These are phyloP conservation scores for Phytophthora megakarya DNA, from an alignment of 352 stramenopile species.

Conservation along the genomic window DNA sequence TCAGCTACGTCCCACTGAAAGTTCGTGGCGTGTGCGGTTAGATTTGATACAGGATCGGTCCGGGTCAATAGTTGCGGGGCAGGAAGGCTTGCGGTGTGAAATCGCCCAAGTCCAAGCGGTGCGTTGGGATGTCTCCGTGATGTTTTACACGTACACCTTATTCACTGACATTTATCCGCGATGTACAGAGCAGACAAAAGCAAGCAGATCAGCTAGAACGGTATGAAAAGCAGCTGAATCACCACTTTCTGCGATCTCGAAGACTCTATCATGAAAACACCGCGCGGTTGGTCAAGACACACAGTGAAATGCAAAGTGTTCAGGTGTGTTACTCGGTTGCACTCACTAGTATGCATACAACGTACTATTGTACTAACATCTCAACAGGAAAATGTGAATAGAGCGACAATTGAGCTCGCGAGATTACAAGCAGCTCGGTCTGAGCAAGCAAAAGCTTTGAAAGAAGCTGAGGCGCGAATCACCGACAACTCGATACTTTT, in stretches of 20 bases:
- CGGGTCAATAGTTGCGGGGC: constrained; percentile 17
- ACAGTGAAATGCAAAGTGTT: constrained; percentile 9
- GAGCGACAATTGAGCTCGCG: constrained; percentile 28
- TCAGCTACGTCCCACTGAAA: constrained; percentile 19
- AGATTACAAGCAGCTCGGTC: constrained; percentile 18
- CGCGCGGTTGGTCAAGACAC: constrained; percentile 16
- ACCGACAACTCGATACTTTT: constrained; percentile 35
- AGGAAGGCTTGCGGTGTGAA: constrained; percentile 17
- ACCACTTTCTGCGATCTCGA: constrained; percentile 26
- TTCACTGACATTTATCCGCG: not conserved
- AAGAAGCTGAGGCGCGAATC: constrained; percentile 32
- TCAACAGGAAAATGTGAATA: constrained; percentile 30
- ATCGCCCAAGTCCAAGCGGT: constrained; percentile 38
- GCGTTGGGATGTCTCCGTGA: not conserved
- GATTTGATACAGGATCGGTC: constrained; percentile 37
- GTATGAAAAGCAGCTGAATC: constrained; percentile 47
- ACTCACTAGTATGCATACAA: not conserved
- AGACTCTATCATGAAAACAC: constrained; percentile 40
- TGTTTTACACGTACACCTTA: not conserved
- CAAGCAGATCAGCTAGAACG: constrained; percentile 36
- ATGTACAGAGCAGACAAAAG: constrained; percentile 17
- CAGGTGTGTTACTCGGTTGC: constrained; percentile 24
- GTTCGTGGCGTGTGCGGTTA: constrained; percentile 36
- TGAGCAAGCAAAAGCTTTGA: constrained; percentile 18
- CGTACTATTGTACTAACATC: not conserved